Base-by-base conservation (phyloP, 2,329 filamentous ascomycete genomes). In the Stemphylium lycopersici region DNA sequence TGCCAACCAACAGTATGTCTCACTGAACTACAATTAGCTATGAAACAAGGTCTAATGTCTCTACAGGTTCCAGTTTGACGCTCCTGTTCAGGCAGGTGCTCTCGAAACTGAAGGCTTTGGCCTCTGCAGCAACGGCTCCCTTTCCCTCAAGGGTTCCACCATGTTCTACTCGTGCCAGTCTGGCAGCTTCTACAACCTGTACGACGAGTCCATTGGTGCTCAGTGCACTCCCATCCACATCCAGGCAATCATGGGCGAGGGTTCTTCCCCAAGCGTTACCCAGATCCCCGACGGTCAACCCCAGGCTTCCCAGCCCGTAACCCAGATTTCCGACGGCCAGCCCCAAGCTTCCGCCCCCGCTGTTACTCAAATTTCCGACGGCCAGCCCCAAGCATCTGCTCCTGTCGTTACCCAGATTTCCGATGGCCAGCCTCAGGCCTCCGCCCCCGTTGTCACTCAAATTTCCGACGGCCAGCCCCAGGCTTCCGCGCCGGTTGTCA, bases 101-200 rank as follows among this genome's bases (percentile, higher is more conserved):
- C 81, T 91, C 67, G 87, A 85, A 78, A 90, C 87, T 13, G 79
- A 82, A 24, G 91, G 91, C 22, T 96, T 90, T 78, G 88, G 88
- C 10, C 77, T 86, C 51, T 93, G 90, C 75, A 67, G 72, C 57
- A 90, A 91, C 74, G 83, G 83, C 63, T 82, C 84, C 4, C 77
- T 96, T 15, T 89, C 89, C 1, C 81, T 93, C 3, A 42, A 39
- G 32, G 79, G 78, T 46, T 84, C 83, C 6, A 84, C 85, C 29
- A 79, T 87, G 65, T 95, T 89, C 79, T 93, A 88, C 77, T 83
- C 89, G 72, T 96, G 91, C 77, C 76, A 82, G 54, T 90, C 86
- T 15, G 90, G 90, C 24, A 76, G 78, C 71, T 93, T 95, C 78
- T 91, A 87, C 81, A 96, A 96, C 80, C 79, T 96, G 22, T 96